phyloP scores from a whole-genome alignment of 2,329 filamentous ascomycete genomes.

The Ophiostoma perfectum region DNA sequence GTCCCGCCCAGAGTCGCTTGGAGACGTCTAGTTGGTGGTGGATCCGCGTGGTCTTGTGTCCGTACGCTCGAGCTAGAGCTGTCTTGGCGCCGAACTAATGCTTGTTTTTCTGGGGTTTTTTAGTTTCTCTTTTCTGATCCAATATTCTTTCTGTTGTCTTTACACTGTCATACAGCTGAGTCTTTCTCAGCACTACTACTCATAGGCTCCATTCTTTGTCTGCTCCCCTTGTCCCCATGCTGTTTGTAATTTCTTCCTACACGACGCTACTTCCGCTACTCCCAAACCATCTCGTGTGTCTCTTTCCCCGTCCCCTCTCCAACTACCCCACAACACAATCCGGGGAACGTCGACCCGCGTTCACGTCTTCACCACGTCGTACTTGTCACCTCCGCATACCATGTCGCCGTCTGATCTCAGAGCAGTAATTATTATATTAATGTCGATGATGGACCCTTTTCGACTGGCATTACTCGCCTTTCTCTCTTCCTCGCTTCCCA shows the following conservation, averaged over 20 bases:
- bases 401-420: not conserved
- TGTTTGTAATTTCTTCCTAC: too few species aligned
- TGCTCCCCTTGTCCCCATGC: too few species aligned
- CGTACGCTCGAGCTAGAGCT: not conserved
- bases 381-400: not conserved
- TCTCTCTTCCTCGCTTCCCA: not conserved
- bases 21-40: not conserved
- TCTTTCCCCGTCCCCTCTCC: not conserved
- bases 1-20: not conserved
- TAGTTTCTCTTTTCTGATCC: too few species aligned
- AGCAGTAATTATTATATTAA: not conserved
- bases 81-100: not conserved
- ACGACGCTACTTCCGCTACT: too few species aligned
- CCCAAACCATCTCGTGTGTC: not conserved
- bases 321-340: constrained; percentile 1
- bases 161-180: too few species aligned
- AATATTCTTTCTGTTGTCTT: too few species aligned
- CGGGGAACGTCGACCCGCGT: not conserved
- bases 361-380: not conserved
- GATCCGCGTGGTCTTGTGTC: not conserved
- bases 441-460: not conserved
- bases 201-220: too few species aligned
- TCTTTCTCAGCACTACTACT: too few species aligned
- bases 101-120: not conserved
- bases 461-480: too few species aligned